These are phyloP conservation scores for Crithidia expoeki DNA, from an alignment of 208 protist species.

Conservation along the genomic window DNA sequence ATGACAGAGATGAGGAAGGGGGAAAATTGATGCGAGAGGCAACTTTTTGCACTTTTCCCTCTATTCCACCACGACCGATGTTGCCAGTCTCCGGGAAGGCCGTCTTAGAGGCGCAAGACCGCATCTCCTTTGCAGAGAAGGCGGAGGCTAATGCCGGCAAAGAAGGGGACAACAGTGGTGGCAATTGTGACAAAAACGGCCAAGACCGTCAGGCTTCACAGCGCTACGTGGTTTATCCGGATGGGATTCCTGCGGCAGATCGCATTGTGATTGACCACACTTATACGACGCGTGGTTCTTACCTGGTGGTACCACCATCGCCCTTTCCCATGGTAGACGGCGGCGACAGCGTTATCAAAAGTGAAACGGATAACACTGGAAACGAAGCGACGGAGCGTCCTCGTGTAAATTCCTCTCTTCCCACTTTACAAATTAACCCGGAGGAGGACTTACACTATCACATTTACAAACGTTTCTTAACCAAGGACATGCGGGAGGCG, in stretches of 20 bases:
- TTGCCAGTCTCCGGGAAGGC: slow-evolving; percentile 58
- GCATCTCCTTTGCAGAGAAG: slow-evolving; percentile 20
- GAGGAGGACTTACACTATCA: slow-evolving; percentile 41
- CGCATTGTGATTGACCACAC: slow-evolving; percentile 53
- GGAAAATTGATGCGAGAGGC: neutral
- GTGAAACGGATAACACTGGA: neutral
- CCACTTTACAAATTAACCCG: slow-evolving; percentile 25
- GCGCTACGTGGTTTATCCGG: slow-evolving; percentile 26
- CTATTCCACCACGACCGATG: slow-evolving; percentile 32
- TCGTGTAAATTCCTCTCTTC: neutral
- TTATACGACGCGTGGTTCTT: slow-evolving; percentile 51
- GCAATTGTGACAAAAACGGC: neutral
- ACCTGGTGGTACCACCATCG: slow-evolving; percentile 8
- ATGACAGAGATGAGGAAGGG: neutral
- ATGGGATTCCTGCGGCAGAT: slow-evolving; percentile 38
- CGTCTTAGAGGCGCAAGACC: slow-evolving; percentile 45
- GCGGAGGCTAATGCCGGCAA: neutral
- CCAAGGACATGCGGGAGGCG: slow-evolving; percentile 29
- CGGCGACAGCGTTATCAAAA: too few species aligned
- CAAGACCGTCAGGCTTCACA: neutral
- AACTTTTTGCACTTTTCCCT: slow-evolving; percentile 21
- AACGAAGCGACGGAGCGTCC: neutral
- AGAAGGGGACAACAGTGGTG: neutral
- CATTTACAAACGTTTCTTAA: slow-evolving; percentile 51
- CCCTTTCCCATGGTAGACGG: too few species aligned